Conservation (phyloP, 306 rosid species). For the Ammopiptanthus mongolicus region DNA sequence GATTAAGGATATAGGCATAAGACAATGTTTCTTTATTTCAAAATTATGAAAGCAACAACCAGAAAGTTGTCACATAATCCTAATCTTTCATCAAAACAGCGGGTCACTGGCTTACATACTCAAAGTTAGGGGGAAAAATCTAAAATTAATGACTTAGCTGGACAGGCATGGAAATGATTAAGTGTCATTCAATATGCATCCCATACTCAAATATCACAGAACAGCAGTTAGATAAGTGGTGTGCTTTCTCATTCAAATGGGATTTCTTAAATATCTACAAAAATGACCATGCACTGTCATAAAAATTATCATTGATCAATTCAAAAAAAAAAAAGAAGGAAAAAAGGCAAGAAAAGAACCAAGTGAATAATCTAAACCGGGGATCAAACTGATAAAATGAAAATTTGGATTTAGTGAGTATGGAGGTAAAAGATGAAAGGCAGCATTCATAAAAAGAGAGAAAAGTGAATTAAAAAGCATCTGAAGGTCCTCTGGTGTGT, state of each 20-base stretch:
- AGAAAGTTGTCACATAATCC: neutral
- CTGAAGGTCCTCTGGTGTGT: neutral
- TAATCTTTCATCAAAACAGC: neutral
- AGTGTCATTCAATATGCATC: neutral
- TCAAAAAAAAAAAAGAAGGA: neutral
- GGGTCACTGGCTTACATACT: neutral
- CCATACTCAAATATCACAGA: neutral
- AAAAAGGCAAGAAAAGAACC: neutral
- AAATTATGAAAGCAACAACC: neutral
- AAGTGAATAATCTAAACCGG: neutral
- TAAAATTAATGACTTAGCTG: neutral
- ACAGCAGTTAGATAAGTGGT: neutral
- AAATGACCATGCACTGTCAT: neutral
- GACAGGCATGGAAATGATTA: neutral
- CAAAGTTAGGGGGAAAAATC: neutral
- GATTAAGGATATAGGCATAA: neutral
- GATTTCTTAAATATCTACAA: neutral
- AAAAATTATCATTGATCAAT: conserved; percentile 16
- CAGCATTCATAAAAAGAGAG: conserved; percentile 5
- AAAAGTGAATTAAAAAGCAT: neutral
- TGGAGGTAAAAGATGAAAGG: neutral
- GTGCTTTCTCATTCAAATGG: neutral
- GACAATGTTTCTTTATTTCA: neutral
- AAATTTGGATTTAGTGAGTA: neutral
- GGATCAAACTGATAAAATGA: neutral